Conservation (phyloP, 306 rosid genomes). For the Prunus persica region DNA sequence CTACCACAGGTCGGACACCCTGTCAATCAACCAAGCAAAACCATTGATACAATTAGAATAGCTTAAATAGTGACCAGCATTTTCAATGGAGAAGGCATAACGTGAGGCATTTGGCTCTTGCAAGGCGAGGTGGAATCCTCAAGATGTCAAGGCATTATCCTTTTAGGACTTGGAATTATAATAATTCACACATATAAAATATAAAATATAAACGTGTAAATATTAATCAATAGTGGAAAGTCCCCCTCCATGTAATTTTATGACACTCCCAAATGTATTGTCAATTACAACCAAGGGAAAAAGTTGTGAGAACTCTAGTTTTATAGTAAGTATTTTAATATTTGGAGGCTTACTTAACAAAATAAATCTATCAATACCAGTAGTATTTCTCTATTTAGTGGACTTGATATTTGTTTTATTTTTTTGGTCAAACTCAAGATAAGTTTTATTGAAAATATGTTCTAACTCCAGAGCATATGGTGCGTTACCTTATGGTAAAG, state of each 20-base stretch:
- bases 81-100: neutral
- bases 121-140: neutral
- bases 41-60: slow-evolving; percentile 18
- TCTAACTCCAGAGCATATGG: neutral
- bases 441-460: neutral
- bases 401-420: neutral
- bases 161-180: neutral
- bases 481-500: neutral
- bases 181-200: neutral
- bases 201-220: neutral
- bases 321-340: neutral
- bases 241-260: neutral
- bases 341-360: neutral
- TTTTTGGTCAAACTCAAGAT: neutral
- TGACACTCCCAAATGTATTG: neutral
- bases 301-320: neutral
- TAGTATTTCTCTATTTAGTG: neutral
- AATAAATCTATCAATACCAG: neutral
- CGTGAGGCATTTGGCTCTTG: neutral
- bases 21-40: slow-evolving; percentile 35
- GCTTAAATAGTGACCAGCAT: neutral
- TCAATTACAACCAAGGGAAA: neutral
- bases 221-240: neutral
- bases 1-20: slow-evolving; percentile 66
- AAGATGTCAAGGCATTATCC: neutral